phyloP scores from a whole-genome alignment of 2,329 filamentous ascomycete genomes.

The Arthroderma uncinatum region DNA sequence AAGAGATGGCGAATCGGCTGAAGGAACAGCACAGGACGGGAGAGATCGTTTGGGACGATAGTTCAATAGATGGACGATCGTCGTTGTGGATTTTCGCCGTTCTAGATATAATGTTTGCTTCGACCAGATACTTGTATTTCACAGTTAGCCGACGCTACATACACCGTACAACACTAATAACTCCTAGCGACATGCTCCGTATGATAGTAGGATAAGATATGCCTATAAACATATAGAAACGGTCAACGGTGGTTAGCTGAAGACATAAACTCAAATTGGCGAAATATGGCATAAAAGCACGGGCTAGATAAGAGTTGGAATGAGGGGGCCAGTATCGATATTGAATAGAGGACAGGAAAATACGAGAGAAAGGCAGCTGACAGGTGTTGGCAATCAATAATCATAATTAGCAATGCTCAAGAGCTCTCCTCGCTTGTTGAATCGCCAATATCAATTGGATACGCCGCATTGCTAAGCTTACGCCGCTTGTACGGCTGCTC shows the following conservation, averaged over 20 bases:
- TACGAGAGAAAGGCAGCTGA: neutral
- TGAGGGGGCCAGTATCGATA: no score
- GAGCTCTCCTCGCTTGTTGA: neutral
- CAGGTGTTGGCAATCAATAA: neutral
- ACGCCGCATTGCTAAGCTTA: conserved; percentile 25
- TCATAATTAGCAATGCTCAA: neutral
- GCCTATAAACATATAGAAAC: no score
- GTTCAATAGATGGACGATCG: neutral
- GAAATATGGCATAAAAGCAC: neutral
- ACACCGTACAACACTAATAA: no score
- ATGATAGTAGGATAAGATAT: no score
- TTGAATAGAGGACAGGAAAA: neutral
- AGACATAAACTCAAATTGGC: no score
- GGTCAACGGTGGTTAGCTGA: no score
- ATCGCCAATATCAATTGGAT: conserved; percentile 23
- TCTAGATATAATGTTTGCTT: neutral
- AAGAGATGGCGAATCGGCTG: neutral
- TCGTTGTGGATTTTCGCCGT: neutral
- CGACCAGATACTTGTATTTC: neutral
- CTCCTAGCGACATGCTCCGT: no score
- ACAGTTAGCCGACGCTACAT: neutral
- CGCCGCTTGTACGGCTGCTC: conserved; percentile 16
- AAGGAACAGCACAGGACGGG: neutral
- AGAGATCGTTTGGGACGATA: neutral
- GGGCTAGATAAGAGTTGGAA: no score